phyloP scores from a whole-genome alignment of 331 rosid species.

The Quercus tomentella region DNA sequence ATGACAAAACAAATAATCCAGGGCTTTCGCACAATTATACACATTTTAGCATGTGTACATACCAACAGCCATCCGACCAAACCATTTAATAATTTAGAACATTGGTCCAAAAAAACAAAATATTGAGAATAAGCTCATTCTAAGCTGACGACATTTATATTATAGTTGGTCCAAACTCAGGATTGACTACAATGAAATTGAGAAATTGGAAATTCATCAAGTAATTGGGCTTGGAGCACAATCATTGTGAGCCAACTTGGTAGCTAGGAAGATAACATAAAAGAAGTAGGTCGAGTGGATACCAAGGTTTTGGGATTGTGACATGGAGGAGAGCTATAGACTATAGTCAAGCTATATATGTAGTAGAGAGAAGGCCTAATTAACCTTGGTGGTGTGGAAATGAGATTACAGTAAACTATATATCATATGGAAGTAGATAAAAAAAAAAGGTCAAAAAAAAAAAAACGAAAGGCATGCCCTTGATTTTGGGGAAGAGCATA shows the following conservation, averaged over 20 bases:
- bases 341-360: background rate
- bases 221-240: conserved; percentile 21
- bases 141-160: conserved; percentile 18
- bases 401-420: conserved; percentile 26
- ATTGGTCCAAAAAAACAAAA: no score
- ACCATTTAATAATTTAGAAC: background rate
- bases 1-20: background rate
- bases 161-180: background rate
- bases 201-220: conserved; percentile 19
- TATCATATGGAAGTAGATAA: background rate
- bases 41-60: background rate
- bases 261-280: background rate
- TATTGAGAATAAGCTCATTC: background rate
- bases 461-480: conserved; percentile 64
- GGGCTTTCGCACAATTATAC: no score
- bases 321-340: conserved; percentile 1
- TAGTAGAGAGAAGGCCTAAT: conserved; percentile 14
- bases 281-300: background rate
- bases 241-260: conserved; percentile 10
- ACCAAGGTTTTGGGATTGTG: conserved; percentile 8
- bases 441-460: conserved; percentile 35
- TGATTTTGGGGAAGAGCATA: conserved; percentile 53
- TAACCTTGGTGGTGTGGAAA: background rate
- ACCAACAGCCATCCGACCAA: background rate
- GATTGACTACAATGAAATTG: no score